Base-by-base conservation (phyloP, 352 stramenopile genomes). In the Phytophthora pseudosyringae region DNA sequence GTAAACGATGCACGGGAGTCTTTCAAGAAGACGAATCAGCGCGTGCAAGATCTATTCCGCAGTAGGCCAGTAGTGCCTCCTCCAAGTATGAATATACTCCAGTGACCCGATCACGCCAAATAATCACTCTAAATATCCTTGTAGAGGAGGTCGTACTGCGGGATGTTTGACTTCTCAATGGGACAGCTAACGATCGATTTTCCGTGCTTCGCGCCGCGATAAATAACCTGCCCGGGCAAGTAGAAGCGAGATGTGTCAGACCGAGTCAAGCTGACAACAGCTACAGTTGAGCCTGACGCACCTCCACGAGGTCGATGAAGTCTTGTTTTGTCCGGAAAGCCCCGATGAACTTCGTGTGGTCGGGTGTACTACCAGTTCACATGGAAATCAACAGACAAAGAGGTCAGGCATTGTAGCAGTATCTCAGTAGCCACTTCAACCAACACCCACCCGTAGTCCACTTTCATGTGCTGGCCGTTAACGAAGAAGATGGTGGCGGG, bases 401-500 rank as follows among this genome's bases (percentile, higher is more conserved):
- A 21, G 21, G 25, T 48, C 9, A 35, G 15, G 5, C 25, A 18
- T 40, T 40, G 44, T 8, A 48, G 13, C 32, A 31, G 45, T 26
- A 35, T 10, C 6, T 5, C 32, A 28, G 10, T 6, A 44, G 38
- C 38, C 13, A n/a, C 29, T 12, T 39, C 35, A 55, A 21, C 13
- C 36, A 53, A 49, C 15, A 71, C 69, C n/a, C 62, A 96, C 88
- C 83, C 76, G 49, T 93, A 96, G 77, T 96, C 86, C 49, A 96
- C 86, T 78, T 96, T 96, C 67, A 95, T 96, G 75, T 96, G 88
- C 57, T 91, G 86, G 2, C 79, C 83, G 60, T 96, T 96, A 64
- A 93, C 88, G 54, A 95, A 96, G 70, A 96, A 96, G 44, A 96
- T 72, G 0, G 84, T 96, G 31, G 86, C 86, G 3, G 88, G 88